These are phyloP conservation scores for Lachancea cidri DNA, from an alignment of 805 yeast species.

Conservation along the genomic window DNA sequence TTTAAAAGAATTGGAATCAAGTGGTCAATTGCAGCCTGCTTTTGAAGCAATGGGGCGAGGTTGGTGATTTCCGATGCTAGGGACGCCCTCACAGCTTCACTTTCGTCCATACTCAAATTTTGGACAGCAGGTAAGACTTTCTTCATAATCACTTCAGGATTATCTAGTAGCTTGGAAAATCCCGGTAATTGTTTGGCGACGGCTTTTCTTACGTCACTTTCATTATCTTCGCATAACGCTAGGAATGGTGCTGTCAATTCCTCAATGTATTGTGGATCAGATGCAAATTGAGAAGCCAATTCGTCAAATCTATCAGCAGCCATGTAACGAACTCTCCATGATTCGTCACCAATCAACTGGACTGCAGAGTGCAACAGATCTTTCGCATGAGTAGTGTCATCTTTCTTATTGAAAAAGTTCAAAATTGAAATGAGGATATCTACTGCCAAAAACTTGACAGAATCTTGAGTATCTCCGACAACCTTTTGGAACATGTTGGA, in stretches of 20 bases:
- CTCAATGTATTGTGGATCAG: conserved; percentile 47
- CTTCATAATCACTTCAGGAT: conserved; percentile 49
- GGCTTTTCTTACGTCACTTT: conserved; percentile 95
- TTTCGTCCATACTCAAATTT: conserved; percentile 80
- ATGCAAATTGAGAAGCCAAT: conserved; percentile 60
- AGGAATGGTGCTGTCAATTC: conserved; percentile 59
- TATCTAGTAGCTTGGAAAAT: conserved; percentile 48
- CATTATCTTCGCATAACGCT: conserved; percentile 78
- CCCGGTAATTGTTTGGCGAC: conserved; percentile 87
- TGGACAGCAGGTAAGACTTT: conserved; percentile 81
- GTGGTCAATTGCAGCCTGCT: conserved; percentile 74
- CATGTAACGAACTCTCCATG: conserved; percentile 98
- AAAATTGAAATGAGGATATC: conserved; percentile 83
- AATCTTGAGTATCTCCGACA: conserved; percentile 85
- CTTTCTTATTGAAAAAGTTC: conserved; percentile 53
- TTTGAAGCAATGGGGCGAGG: conserved; percentile 78
- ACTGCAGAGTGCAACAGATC: conserved; percentile 62
- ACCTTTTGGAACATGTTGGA: conserved; percentile 77
- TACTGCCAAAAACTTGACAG: conserved; percentile 84
- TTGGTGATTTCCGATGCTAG: conserved; percentile 85
- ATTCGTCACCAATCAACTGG: conserved; percentile 75
- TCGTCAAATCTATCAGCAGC: conserved; percentile 89
- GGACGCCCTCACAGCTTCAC: conserved; percentile 90
- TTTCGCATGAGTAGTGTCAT: conserved; percentile 54
- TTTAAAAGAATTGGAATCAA: conserved; percentile 82